Conservation (phyloP, 2,329 filamentous ascomycete species). For the Trichoderma polysporum region DNA sequence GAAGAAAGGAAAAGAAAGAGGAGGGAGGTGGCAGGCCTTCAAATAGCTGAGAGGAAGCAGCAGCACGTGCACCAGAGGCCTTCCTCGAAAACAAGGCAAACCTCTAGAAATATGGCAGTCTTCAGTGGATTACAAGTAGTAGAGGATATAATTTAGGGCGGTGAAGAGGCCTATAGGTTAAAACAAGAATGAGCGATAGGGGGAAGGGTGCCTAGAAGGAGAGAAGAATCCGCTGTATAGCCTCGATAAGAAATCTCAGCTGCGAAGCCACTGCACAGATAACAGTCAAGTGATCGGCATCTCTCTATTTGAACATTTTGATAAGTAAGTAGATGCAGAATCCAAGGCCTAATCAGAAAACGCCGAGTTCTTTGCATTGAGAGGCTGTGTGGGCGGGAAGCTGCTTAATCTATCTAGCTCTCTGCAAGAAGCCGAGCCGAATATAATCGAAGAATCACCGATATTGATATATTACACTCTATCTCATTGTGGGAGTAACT, state of each 20-base stretch:
- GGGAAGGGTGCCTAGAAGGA: background rate
- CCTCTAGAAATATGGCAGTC: background rate
- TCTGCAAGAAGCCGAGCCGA: background rate
- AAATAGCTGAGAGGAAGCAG: conserved; percentile 32
- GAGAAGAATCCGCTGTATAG: background rate
- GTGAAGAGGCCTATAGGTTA: background rate
- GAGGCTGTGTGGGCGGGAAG: too few relatives aligned
- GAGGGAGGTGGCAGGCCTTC: background rate
- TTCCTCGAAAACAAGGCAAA: background rate
- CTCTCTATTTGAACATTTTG: background rate
- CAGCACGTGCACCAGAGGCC: background rate
- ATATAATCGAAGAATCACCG: background rate
- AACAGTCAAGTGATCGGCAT: background rate
- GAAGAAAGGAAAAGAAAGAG: background rate
- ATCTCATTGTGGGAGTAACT: background rate
- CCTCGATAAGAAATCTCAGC: background rate
- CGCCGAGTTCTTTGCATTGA: background rate
- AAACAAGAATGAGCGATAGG: background rate
- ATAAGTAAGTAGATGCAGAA: background rate
- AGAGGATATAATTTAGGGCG: background rate
- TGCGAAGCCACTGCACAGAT: background rate
- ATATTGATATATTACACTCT: background rate
- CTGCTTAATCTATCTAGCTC: background rate
- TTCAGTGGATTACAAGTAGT: background rate
- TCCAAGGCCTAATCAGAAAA: background rate